Percentiles rank a stretch among this genome's conserved stretches.
Evolutionary conservation across 257 asterid genomes (phyloP).

Genomic region (Voacanga thouarsii): DNA sequence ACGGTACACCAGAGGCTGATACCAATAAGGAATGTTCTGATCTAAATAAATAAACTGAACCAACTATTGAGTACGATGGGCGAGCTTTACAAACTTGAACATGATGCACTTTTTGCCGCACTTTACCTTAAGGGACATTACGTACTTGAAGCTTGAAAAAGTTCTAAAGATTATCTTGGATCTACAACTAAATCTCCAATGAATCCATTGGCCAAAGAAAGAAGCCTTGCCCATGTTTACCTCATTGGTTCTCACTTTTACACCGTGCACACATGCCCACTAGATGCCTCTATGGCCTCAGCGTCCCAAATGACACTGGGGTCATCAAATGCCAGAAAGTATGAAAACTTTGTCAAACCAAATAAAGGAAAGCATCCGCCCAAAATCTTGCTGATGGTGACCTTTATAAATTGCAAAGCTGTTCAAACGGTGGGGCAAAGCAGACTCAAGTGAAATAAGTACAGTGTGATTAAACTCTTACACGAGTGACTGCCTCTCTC

Average conservation of each 20-base stretch:
- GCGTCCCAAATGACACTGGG: conserved; percentile 27
- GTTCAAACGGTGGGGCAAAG: conserved; percentile 20
- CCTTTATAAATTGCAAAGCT: conserved; percentile 25
- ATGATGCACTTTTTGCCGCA: conserved; percentile 31
- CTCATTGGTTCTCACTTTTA: conserved; percentile 16
- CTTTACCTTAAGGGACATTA: conserved; percentile 47
- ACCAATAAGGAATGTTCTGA: conserved; percentile 13
- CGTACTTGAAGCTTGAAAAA: conserved; percentile 44
- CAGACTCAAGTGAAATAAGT: conserved; percentile 19
- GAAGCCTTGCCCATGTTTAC: conserved; percentile 30
- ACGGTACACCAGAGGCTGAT: neutral
- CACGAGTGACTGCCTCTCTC: conserved; percentile 7
- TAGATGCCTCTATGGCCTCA: neutral
- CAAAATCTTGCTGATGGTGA: conserved; percentile 65
- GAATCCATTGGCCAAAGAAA: conserved; percentile 23
- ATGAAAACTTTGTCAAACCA: conserved; percentile 47
- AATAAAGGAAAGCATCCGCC: conserved; percentile 46
- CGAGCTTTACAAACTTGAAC: conserved; percentile 8
- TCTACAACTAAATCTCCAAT: conserved; percentile 33
- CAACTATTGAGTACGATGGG: conserved; percentile 8
- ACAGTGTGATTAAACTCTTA: conserved; percentile 6
- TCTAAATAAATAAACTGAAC: neutral
- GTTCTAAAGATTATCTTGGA: conserved; percentile 43
- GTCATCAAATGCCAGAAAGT: conserved; percentile 43
- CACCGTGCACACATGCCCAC: conserved; percentile 9